Percentiles rank a stretch among this genome's conserved stretches.
Evolutionary conservation across 495 filamentous ascomycete species (phyloP).

Genomic region (Penicillium egyptiacum): DNA sequence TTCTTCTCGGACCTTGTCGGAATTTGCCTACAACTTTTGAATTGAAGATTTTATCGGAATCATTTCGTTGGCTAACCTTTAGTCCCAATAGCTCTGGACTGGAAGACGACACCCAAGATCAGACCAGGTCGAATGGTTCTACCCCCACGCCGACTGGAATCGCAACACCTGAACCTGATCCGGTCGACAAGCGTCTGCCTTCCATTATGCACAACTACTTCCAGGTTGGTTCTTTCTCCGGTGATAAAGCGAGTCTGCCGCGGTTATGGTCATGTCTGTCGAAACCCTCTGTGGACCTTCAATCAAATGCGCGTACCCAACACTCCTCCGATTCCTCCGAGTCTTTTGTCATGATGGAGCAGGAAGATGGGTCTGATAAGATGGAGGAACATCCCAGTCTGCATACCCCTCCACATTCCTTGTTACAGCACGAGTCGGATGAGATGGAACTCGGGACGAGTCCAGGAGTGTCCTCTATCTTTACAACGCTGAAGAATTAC

Average conservation of each 20-base stretch:
- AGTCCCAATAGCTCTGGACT: slow-evolving; percentile 34
- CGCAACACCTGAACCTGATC: slow-evolving; percentile 85
- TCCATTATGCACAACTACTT: slow-evolving; percentile 92
- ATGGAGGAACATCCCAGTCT: slow-evolving; percentile 34
- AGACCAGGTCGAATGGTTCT: slow-evolving; percentile 73
- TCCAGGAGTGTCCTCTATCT: slow-evolving; percentile 43
- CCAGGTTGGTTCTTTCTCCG: slow-evolving; percentile 84
- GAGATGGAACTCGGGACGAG: slow-evolving; percentile 37
- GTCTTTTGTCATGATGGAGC: slow-evolving; percentile 44
- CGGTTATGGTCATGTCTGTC: slow-evolving; percentile 43
- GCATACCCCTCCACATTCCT: slow-evolving; percentile 48
- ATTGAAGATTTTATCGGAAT: neutral
- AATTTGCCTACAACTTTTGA: slow-evolving; percentile 11
- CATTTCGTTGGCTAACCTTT: slow-evolving; percentile 25
- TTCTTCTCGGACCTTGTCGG: slow-evolving; percentile 13
- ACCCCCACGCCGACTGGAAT: slow-evolving; percentile 71
- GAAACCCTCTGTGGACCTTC: slow-evolving; percentile 23
- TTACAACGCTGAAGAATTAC: slow-evolving; percentile 45
- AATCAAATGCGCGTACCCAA: slow-evolving; percentile 16
- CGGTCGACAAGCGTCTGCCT: slow-evolving; percentile 83
- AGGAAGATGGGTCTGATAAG: slow-evolving; percentile 34
- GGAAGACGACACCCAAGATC: slow-evolving; percentile 71
- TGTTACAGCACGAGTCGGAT: slow-evolving; percentile 46
- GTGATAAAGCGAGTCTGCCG: slow-evolving; percentile 53
- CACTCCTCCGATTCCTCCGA: slow-evolving; percentile 33